Evolutionary conservation across 805 yeast genomes (phyloP).

Genomic region (Candida pseudofarinosa): DNA sequence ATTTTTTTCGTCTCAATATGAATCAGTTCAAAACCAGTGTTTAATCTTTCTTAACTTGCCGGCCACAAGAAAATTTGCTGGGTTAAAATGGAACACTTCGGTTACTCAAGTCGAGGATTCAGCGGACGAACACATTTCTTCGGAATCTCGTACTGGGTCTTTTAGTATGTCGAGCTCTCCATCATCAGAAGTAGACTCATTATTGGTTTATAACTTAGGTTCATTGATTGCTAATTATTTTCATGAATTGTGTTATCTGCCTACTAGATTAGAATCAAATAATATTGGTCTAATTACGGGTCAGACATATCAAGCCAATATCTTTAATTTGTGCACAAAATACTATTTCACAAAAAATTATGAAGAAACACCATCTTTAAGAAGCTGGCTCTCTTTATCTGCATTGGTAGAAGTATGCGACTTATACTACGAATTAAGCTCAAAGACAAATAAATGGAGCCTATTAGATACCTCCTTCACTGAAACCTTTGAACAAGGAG

Average conservation of each 20-base stretch:
- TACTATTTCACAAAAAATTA: neutral
- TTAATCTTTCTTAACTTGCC: conserved; percentile 43
- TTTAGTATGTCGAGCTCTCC: neutral
- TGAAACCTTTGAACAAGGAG: neutral
- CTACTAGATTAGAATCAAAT: neutral
- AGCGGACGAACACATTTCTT: neutral
- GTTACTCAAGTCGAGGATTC: neutral
- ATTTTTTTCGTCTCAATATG: conserved; percentile 40
- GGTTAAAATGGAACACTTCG: neutral
- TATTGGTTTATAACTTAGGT: neutral
- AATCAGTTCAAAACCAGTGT: conserved; percentile 40
- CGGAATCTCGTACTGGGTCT: conserved; percentile 8
- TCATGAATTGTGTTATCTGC: neutral
- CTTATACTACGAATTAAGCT: neutral
- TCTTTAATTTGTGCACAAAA: neutral
- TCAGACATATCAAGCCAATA: neutral
- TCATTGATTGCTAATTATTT: neutral
- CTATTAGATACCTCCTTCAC: neutral
- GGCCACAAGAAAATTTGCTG: conserved; percentile 33
- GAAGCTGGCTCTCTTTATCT: neutral
- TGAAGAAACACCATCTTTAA: neutral
- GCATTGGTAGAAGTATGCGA: neutral
- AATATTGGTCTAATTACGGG: neutral
- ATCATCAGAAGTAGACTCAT: neutral
- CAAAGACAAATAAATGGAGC: neutral